Percentiles rank a stretch among this genome's conserved stretches.
Evolutionary conservation across 2,329 filamentous ascomycete species (phyloP).

Genomic region (Didymellaceae sp.): DNA sequence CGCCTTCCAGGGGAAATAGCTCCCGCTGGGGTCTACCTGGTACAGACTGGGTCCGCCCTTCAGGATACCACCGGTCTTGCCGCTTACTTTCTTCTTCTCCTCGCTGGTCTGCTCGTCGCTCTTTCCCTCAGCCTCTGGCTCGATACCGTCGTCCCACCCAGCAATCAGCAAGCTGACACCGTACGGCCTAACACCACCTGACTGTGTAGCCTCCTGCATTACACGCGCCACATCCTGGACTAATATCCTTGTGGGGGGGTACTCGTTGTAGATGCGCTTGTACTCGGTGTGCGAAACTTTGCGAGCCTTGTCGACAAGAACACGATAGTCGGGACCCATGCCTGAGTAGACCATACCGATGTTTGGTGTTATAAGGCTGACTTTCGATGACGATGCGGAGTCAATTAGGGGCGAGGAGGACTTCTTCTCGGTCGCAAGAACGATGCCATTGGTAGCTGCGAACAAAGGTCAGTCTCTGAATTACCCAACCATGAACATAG

Average conservation of each 20-base stretch:
- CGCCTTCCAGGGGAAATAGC: slow-evolving; percentile 99
- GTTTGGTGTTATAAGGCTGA: slow-evolving; percentile 97
- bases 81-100: slow-evolving; percentile 73
- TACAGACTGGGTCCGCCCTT: slow-evolving; percentile 98
- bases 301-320: slow-evolving; percentile 95
- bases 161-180: slow-evolving; percentile 95
- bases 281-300: slow-evolving; percentile 98
- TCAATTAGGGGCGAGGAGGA: slow-evolving; percentile 97
- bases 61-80: slow-evolving; percentile 92
- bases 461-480: slow-evolving; percentile 8
- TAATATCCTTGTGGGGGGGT: slow-evolving; percentile 98
- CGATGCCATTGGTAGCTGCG: slow-evolving; percentile 95
- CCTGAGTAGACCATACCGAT: slow-evolving; percentile 99
- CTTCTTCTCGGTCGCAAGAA: slow-evolving; percentile 99
- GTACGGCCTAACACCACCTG: slow-evolving; percentile 94
- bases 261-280: slow-evolving; percentile 99
- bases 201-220: slow-evolving; percentile 99
- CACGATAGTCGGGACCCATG: slow-evolving; percentile 98
- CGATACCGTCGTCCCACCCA: slow-evolving; percentile 96
- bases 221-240: slow-evolving; percentile 97
- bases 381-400: slow-evolving; percentile 91
- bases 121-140: slow-evolving; percentile 78
- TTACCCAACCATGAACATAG: neutral
- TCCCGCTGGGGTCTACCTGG: slow-evolving; percentile 98
- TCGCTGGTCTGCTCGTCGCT: slow-evolving; percentile 59